Evolutionary conservation across 495 filamentous ascomycete genomes (phyloP).

Genomic region (Podospora bellae-mahoneyi): DNA sequence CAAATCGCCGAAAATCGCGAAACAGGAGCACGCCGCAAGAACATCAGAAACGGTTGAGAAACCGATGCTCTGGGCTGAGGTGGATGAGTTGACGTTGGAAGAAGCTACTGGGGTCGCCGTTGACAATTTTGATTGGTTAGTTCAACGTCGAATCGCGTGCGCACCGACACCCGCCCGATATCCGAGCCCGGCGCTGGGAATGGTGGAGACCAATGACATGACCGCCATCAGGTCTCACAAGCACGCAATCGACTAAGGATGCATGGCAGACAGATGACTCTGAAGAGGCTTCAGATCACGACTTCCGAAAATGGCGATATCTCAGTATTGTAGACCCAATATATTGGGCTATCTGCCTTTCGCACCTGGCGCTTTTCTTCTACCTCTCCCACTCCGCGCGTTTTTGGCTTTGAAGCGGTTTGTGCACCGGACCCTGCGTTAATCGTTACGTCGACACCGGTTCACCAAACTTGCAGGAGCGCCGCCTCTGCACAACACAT

Average conservation of each 20-base stretch:
- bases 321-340: background rate
- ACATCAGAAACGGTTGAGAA: too few species aligned
- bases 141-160: background rate
- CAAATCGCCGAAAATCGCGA: too few species aligned
- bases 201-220: conserved; percentile 7
- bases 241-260: conserved; percentile 9
- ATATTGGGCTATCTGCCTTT: background rate
- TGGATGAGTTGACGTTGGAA: background rate
- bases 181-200: background rate
- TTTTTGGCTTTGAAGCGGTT: background rate
- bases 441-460: background rate
- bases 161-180: background rate
- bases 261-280: background rate
- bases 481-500: background rate
- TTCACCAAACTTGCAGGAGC: background rate
- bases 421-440: background rate
- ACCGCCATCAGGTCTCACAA: conserved; percentile 8
- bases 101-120: background rate
- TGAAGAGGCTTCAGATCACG: background rate
- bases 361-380: background rate
- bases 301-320: background rate
- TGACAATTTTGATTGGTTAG: background rate
- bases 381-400: background rate
- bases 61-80: background rate
- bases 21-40: too few species aligned